Percentiles rank a stretch among this genome's conserved stretches.
phyloP scores from a whole-genome alignment of 2,329 filamentous ascomycete species.

The Cryphonectria parasitica region DNA sequence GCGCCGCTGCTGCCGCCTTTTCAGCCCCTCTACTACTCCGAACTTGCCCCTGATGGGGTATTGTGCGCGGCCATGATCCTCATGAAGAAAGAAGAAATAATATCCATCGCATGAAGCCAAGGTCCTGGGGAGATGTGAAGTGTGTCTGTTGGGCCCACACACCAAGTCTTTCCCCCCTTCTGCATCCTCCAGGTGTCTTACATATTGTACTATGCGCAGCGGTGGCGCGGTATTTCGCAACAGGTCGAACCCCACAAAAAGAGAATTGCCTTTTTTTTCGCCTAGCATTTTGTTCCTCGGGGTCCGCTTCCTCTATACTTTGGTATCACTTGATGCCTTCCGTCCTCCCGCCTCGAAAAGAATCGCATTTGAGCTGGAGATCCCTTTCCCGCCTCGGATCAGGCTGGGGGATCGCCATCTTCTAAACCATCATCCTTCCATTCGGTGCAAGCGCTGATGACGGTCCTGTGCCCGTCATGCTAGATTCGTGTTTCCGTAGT shows the following conservation, averaged over 20 bases:
- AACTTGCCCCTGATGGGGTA: conserved; percentile 6
- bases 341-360: neutral
- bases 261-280: conserved; percentile 18
- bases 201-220: conserved; percentile 9
- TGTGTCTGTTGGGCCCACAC: conserved; percentile 1
- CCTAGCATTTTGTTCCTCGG: conserved; percentile 18
- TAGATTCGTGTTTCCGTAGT: neutral
- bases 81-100: neutral
- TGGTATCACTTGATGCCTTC: conserved; percentile 28
- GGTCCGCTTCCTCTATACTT: conserved; percentile 20
- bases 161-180: neutral
- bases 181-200: neutral
- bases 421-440: neutral
- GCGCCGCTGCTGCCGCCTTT: neutral
- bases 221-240: conserved; percentile 2
- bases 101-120: conserved; percentile 15
- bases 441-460: neutral
- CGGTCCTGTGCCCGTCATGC: neutral
- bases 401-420: neutral
- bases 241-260: conserved; percentile 13
- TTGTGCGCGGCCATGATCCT: neutral
- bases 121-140: conserved; percentile 2
- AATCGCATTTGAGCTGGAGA: conserved; percentile 4
- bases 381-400: neutral
- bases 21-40: conserved; percentile 17